Evolutionary conservation across 75 land plant genomes (phyloP).

Genomic region (Chamaecyparis obtusa): DNA sequence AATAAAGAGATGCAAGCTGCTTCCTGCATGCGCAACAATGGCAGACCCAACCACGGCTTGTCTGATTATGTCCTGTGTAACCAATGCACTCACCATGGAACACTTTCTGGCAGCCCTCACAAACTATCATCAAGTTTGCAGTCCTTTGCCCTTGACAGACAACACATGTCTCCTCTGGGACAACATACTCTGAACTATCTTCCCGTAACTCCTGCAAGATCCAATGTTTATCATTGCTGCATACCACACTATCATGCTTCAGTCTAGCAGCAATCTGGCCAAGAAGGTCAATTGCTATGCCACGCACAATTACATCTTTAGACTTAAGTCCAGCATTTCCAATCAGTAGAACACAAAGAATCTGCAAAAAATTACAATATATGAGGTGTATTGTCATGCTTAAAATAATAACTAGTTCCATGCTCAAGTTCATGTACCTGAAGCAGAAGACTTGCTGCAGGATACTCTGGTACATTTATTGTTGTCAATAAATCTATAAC

Average conservation of each 20-base stretch:
- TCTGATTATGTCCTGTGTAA: constrained; percentile 47
- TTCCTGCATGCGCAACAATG: constrained; percentile 70
- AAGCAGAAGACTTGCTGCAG: constrained; percentile 79
- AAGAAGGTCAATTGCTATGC: constrained; percentile 89
- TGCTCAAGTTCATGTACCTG: constrained; percentile 51
- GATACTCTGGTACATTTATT: constrained; percentile 93
- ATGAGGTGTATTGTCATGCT: constrained; percentile 1
- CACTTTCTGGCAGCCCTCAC: constrained; percentile 70
- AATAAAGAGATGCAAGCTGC: constrained; percentile 57
- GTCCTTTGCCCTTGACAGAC: constrained; percentile 56
- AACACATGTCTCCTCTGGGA: constrained; percentile 45
- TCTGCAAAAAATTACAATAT: constrained; percentile 52
- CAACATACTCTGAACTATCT: constrained; percentile 10
- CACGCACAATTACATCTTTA: constrained; percentile 77
- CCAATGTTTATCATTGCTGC: constrained; percentile 71
- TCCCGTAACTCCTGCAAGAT: constrained; percentile 50
- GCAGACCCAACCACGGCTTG: constrained; percentile 69
- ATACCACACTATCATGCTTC: constrained; percentile 73
- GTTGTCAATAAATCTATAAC: constrained; percentile 81
- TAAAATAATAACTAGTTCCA: background rate
- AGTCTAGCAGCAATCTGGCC: constrained; percentile 93
- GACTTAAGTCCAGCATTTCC: constrained; percentile 86
- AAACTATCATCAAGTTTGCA: constrained; percentile 42
- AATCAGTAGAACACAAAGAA: constrained; percentile 88
- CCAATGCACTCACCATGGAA: constrained; percentile 91